phyloP scores from a whole-genome alignment of 768 basidiomycete species.

The Collybia sordida region DNA sequence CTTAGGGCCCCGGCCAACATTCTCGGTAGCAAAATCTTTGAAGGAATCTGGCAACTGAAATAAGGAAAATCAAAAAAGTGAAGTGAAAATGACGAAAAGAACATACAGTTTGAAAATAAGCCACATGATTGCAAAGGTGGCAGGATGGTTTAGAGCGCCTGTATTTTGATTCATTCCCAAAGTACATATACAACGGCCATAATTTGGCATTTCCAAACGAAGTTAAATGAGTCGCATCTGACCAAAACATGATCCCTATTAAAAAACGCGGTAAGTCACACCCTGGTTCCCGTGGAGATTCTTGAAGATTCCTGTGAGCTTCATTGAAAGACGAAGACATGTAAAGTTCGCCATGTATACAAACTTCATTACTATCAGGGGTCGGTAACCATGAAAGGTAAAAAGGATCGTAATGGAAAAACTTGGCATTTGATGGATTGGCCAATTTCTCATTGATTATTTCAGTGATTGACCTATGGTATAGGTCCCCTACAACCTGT shows the following conservation, averaged over 20 bases:
- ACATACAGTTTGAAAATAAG: slow-evolving; percentile 7
- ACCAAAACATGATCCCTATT: slow-evolving; percentile 22
- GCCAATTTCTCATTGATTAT: too few species aligned
- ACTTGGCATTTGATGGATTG: too few species aligned
- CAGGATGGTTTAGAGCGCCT: slow-evolving; percentile 8
- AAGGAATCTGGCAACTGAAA: slow-evolving; percentile 17
- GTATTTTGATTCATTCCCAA: slow-evolving; percentile 25
- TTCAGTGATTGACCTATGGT: too few species aligned
- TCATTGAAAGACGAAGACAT: slow-evolving; percentile 12
- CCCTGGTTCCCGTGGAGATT: background rate
- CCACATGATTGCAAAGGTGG: slow-evolving; percentile 7
- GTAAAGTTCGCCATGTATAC: slow-evolving; percentile 18
- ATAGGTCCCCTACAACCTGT: too few species aligned
- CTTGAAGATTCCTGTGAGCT: slow-evolving; percentile 6
- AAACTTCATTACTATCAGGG: background rate
- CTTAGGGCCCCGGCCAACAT: background rate
- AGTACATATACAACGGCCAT: slow-evolving; percentile 21
- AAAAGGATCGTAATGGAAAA: slow-evolving; percentile 16
- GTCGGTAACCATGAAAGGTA: slow-evolving; percentile 12
- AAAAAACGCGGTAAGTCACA: slow-evolving; percentile 13
- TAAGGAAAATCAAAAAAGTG: too few species aligned
- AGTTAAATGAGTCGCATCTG: slow-evolving; percentile 27
- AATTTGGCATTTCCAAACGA: slow-evolving; percentile 22
- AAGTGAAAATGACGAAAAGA: background rate
- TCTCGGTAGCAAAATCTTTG: slow-evolving; percentile 11